Percentiles rank a stretch among this genome's conserved stretches.
Conservation (phyloP, 192 early-diverging fungal species). For the Piromyces sp. region DNA sequence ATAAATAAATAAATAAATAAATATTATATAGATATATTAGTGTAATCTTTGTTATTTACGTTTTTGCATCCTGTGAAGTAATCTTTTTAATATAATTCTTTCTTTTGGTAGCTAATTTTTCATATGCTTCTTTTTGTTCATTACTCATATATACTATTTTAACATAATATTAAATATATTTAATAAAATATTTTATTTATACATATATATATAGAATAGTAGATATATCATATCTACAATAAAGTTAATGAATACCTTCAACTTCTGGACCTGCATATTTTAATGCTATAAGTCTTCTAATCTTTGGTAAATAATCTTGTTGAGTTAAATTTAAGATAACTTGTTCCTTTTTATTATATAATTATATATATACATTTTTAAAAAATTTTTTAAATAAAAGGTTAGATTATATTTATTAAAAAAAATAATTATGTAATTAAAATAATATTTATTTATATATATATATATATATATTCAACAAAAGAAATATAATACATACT, state of each 20-base stretch:
- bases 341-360: constrained; percentile 34
- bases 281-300: constrained; percentile 47
- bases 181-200: too few relatives aligned
- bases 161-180: too few relatives aligned
- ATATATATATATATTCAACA: too few relatives aligned
- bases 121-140: constrained; percentile 70
- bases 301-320: constrained; percentile 47
- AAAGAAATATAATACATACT: constrained; percentile 9
- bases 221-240: constrained; percentile 5
- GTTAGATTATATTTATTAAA: too few relatives aligned
- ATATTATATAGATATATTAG: neutral
- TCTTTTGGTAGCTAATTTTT: constrained; percentile 70
- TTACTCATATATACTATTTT: constrained; percentile 37
- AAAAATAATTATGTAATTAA: too few relatives aligned
- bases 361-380: too few relatives aligned
- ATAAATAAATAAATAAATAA: too few relatives aligned
- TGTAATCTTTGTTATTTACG: constrained; percentile 18
- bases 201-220: too few relatives aligned
- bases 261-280: constrained; percentile 31
- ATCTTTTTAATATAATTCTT: constrained; percentile 62
- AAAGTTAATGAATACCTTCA: constrained; percentile 17
- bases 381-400: too few relatives aligned
- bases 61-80: constrained; percentile 51
- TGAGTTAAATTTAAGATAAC: constrained; percentile 72
- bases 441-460: too few relatives aligned